Percentiles rank a stretch among this genome's conserved stretches.
Conservation (phyloP, 495 filamentous ascomycete genomes). For the Penicillium taxi region DNA sequence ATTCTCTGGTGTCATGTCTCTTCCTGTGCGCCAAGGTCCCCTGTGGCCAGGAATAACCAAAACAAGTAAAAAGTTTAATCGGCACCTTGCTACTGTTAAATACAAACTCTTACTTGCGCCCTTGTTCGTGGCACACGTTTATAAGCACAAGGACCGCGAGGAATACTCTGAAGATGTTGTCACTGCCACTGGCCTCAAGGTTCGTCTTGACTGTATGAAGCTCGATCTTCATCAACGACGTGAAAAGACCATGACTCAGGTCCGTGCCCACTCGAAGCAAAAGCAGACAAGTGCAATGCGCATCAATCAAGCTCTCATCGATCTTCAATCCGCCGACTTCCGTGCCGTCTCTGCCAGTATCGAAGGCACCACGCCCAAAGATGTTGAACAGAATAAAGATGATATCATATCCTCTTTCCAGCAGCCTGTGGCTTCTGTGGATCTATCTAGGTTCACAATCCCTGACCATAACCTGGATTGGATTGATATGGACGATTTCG, state of each 20-base stretch:
- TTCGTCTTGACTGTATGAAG: conserved; percentile 90
- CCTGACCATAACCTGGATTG: conserved; percentile 89
- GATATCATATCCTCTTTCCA: conserved; percentile 50
- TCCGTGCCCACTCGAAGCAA: conserved; percentile 61
- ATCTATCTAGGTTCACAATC: conserved; percentile 86
- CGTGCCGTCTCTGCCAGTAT: conserved; percentile 90
- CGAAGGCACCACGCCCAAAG: conserved; percentile 63
- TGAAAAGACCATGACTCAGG: conserved; percentile 77
- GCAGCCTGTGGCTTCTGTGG: conserved; percentile 44
- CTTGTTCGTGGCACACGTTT: conserved; percentile 89
- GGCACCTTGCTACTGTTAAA: conserved; percentile 94
- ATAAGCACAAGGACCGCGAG: conserved; percentile 95
- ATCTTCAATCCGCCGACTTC: conserved; percentile 87
- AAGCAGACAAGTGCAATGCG: conserved; percentile 83
- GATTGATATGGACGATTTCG: conserved; percentile 99
- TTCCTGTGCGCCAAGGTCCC: conserved; percentile 84
- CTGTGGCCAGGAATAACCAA: conserved; percentile 90
- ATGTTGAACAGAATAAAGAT: conserved; percentile 55
- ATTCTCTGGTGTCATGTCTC: conserved; percentile 89
- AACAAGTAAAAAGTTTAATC: conserved; percentile 95
- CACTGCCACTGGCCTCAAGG: conserved; percentile 87
- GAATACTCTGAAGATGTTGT: conserved; percentile 73
- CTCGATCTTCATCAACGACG: conserved; percentile 91
- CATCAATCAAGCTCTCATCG: conserved; percentile 86
- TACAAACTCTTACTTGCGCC: conserved; percentile 91